phyloP scores from a whole-genome alignment of 2,329 filamentous ascomycete genomes.

The Fusarium foetens region DNA sequence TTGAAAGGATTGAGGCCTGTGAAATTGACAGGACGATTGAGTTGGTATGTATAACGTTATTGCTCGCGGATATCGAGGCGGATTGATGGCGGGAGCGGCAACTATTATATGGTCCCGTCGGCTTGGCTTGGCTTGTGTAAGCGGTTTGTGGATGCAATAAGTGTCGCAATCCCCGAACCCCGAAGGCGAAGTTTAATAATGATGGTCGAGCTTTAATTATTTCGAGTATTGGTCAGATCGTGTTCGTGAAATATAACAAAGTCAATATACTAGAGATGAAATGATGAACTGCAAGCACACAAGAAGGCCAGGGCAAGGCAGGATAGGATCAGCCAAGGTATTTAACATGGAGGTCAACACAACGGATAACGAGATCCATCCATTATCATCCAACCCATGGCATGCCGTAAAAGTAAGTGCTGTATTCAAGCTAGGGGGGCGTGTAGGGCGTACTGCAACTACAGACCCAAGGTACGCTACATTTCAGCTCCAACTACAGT shows the following conservation, averaged over 20 bases:
- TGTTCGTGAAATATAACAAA: background rate
- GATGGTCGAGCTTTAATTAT: background rate
- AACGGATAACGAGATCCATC: conserved; percentile 33
- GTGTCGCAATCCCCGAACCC: conserved; percentile 34
- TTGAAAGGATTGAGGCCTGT: background rate
- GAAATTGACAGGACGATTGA: background rate
- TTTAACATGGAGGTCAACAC: conserved; percentile 27
- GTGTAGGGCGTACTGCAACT: conserved; percentile 10
- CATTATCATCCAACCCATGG: conserved; percentile 2
- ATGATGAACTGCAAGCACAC: background rate
- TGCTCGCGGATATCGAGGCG: background rate
- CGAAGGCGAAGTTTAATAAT: conserved; percentile 20
- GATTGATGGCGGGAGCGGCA: conserved; percentile 17
- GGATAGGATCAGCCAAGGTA: conserved; percentile 28
- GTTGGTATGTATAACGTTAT: background rate
- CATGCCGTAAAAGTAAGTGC: background rate
- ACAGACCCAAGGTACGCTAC: background rate
- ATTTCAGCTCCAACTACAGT: conserved; percentile 5
- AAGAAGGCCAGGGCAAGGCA: background rate
- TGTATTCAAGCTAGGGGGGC: conserved; percentile 18
- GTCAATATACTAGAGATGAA: background rate
- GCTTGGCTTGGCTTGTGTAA: conserved; percentile 33
- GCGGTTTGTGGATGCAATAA: conserved; percentile 26
- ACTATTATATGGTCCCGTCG: conserved; percentile 25
- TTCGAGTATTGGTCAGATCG: background rate